Percentiles rank a stretch among this genome's conserved stretches.
These are phyloP conservation scores for Xenosphaeropsis pyriputrescens DNA, from an alignment of 2,329 filamentous ascomycete species.

Conservation along the genomic window DNA sequence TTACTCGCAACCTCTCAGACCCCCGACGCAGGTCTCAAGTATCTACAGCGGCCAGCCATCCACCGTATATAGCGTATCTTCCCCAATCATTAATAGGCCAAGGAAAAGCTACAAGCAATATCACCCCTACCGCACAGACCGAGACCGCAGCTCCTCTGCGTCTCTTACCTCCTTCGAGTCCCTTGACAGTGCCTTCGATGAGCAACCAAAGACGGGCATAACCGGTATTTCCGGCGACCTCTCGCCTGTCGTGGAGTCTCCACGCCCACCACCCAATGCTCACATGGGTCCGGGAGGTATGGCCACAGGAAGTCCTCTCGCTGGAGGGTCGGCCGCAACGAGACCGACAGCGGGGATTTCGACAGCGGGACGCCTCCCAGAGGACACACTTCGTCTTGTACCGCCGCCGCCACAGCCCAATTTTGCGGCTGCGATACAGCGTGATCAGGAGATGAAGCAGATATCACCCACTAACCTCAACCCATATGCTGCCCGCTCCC, in stretches of 20 bases:
- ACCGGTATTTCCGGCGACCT: conserved; percentile 6
- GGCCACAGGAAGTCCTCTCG: conserved; percentile 12
- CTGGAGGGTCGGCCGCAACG: too few species aligned
- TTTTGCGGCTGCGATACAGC: conserved; percentile 1
- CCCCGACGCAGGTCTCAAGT: not conserved
- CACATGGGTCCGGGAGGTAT: conserved; percentile 4
- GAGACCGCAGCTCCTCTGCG: not conserved
- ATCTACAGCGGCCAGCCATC: not conserved
- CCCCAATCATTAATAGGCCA: not conserved
- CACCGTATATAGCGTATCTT: not conserved
- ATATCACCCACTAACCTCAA: too few species aligned
- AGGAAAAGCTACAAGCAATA: conserved; percentile 1
- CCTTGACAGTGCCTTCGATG: not conserved
- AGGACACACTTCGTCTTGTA: conserved; percentile 5
- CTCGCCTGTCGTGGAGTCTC: conserved; percentile 16
- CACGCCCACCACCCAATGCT: conserved; percentile 9
- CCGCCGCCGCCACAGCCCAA: conserved; percentile 10
- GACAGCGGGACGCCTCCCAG: conserved; percentile 4
- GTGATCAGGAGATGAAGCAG: too few species aligned
- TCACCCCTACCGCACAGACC: not conserved
- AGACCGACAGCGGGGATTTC: too few species aligned
- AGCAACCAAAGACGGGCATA: conserved; percentile 1
- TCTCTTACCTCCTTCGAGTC: not conserved
- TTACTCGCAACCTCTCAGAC: not conserved
- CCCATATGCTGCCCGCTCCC: too few species aligned